Evolutionary conservation across 345 rosid species (phyloP), one percentile per base, ranked within the genome.

Genomic region (Populus deltoides): DNA sequence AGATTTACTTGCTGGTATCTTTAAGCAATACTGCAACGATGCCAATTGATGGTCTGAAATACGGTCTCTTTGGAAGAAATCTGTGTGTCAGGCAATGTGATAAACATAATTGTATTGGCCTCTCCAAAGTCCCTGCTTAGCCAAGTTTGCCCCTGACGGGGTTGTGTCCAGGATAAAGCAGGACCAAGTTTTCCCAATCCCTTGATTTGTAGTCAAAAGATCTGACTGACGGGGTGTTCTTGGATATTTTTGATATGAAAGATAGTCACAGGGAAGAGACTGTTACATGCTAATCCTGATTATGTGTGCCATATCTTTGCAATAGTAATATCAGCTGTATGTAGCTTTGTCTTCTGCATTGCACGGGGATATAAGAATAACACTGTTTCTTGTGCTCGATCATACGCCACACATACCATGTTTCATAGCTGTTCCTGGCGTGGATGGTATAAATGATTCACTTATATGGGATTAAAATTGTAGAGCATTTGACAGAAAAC

Each of bases 301-400:
- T 15, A 47, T 33, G 69, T 29, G 38, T 78, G 16, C n/a, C 65
- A 55, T 62, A 36, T 61, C 35, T 61, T 79, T 57, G 79, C 67
- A 68, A 81, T 91, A 91, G 97, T 78, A 75, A 83, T 89, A 79
- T 90, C 97, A 77, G 61, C 88, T 90, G 98, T 93, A 78, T 39
- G 91, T 85, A 77, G 80, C 59, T 79, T 68, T 82, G 38, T 82
- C 75, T 79, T 65, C 43, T 70, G 61, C 71, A 36, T 77, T 38
- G 22, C 69, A 43, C n/a, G 31, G 41, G 65, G 17, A 65, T 67
- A 61, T 47, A 70, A 31, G 74, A 79, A 43, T 39, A 35, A 10
- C 8, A 3, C 5, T 47, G 4, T 66, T 73, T 68, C n/a, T 59
- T 5, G 24, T 49, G 49, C 49, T 62, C 9, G 62, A 71, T 18